These are phyloP conservation scores for Tylopilus subfusipes DNA, from an alignment of 768 basidiomycete species.

Conservation along the genomic window DNA sequence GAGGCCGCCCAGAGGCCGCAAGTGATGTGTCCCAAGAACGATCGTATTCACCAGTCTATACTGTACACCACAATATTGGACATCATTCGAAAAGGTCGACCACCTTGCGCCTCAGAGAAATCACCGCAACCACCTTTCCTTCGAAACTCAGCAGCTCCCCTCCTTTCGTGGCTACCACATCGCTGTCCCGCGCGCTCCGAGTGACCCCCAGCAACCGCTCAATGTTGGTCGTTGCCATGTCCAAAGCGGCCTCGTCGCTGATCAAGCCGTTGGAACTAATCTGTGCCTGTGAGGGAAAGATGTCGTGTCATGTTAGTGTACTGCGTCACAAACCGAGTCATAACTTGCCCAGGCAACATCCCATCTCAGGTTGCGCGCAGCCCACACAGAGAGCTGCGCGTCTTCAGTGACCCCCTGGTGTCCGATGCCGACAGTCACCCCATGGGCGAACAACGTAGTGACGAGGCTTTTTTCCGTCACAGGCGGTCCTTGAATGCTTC, in stretches of 20 bases:
- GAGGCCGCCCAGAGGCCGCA: too few species aligned
- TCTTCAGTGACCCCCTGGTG: constrained; percentile 41
- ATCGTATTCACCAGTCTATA: too few species aligned
- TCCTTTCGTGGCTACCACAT: constrained; percentile 41
- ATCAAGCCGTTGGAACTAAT: constrained; percentile 40
- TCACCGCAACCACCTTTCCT: constrained; percentile 43
- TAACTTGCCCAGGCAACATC: constrained; percentile 89
- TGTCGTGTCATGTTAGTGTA: background rate
- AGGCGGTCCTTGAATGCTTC: constrained; percentile 67
- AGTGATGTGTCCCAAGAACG: too few species aligned
- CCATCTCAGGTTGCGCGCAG: constrained; percentile 85
- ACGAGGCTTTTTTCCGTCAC: constrained; percentile 63
- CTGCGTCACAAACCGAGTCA: constrained; percentile 18
- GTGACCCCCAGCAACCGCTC: constrained; percentile 41
- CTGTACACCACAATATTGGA: too few species aligned
- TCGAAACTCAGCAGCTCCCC: constrained; percentile 42
- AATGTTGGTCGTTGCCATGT: constrained; percentile 41
- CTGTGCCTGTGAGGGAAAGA: constrained; percentile 25
- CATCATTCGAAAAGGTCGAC: constrained; percentile 36
- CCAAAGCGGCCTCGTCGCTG: constrained; percentile 35
- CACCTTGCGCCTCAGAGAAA: constrained; percentile 33
- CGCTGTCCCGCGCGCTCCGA: constrained; percentile 17
- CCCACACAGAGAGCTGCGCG: constrained; percentile 75
- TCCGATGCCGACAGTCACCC: constrained; percentile 65
- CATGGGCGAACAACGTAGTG: constrained; percentile 52